Conservation (phyloP, 331 rosid species). For the Phaseolus coccineus region DNA sequence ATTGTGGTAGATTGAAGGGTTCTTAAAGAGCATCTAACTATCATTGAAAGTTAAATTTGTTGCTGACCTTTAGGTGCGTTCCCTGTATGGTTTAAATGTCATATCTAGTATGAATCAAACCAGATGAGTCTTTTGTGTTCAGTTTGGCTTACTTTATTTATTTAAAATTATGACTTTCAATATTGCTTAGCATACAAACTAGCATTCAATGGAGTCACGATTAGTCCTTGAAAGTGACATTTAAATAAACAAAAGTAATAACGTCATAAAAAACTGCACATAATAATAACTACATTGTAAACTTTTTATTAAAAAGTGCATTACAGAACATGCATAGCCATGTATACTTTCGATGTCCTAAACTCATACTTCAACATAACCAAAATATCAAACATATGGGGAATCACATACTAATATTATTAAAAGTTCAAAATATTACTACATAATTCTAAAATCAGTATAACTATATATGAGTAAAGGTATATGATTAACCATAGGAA, state of each 20-base stretch:
- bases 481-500: neutral
- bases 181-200: too few species aligned
- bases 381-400: neutral
- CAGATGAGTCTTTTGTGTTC: too few species aligned
- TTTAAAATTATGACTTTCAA: too few species aligned
- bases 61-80: neutral
- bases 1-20: neutral
- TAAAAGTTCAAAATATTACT: neutral
- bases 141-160: too few species aligned
- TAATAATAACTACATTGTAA: neutral
- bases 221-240: neutral
- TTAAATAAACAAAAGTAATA: neutral
- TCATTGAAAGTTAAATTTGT: neutral
- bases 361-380: neutral
- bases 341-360: neutral
- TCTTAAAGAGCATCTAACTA: neutral
- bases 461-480: neutral
- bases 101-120: too few species aligned
- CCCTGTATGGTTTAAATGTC: neutral
- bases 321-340: neutral
- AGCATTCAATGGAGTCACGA: neutral
- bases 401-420: neutral
- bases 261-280: neutral
- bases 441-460: neutral
- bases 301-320: neutral